Base-by-base conservation (phyloP, 2,329 filamentous ascomycete genomes). In the Dendryphion nanum region DNA sequence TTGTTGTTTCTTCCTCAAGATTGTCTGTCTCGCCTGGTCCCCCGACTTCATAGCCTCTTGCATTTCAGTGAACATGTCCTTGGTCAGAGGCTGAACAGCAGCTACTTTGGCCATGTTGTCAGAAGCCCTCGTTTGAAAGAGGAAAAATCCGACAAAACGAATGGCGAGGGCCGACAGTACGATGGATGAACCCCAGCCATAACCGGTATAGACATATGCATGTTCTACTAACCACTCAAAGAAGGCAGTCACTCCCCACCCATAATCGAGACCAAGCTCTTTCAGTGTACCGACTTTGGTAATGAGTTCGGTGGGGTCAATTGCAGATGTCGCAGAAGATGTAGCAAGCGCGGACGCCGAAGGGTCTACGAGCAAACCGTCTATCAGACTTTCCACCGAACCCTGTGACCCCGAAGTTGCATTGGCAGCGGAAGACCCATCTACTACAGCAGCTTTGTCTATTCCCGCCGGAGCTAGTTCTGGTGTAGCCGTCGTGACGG, bases 111-210 rank as follows among this genome's bases (percentile, higher is more conserved):
- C 81, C 24, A 71, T 67, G 37, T 77, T 77, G 55, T 88, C 81
- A 30, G 81, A 76, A 13, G 80, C 77, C 23, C 67, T 61, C 17
- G 87, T 59, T 49, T 80, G 81, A 12, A 86, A 78, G 43, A 83
- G 81, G 55, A 91, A 73, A 49, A 93, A 73, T 33, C 31, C 31
- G 13, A 71, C 57, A 6, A 75, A 41, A 44, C 91, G 86, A 43
- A 90, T 69, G 5, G 81, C 41, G 1, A 89, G 21, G 21, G 85
- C 82, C 0, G 83, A 78, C 4, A 75, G 65, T 30, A 83, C 66
- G 53, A 96, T 85, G 42, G 86, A 80, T 2, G 72, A 82, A 75
- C 86, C 89, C 93, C 93, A 97, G 10, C 89, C 87, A 38, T 88
- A 67, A 23, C 85, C 88, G 5, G 61, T 70, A 52, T 77, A 83